Evolutionary conservation across 257 asterid species (phyloP).

Genomic region (Dorcoceras hygrometricum): DNA sequence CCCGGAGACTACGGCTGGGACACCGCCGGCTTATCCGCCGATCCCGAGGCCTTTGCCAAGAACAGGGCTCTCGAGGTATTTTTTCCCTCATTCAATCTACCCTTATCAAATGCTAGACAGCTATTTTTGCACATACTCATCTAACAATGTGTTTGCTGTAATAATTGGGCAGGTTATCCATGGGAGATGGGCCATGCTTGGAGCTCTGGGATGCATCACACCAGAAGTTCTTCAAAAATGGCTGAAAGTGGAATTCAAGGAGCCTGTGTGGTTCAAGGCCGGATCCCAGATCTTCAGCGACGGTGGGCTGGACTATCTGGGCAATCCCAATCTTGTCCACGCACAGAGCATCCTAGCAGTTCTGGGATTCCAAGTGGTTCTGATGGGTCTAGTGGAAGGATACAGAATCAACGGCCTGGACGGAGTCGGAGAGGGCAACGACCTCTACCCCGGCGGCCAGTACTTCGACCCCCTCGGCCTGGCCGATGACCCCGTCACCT

Average conservation of each 20-base stretch:
- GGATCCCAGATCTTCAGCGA: slow-evolving; percentile 74
- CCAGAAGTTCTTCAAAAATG: slow-evolving; percentile 68
- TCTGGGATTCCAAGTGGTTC: slow-evolving; percentile 70
- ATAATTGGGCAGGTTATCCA: slow-evolving; percentile 54
- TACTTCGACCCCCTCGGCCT: slow-evolving; percentile 79
- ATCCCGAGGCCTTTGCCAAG: slow-evolving; percentile 80
- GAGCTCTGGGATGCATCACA: slow-evolving; percentile 74
- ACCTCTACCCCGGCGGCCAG: slow-evolving; percentile 83
- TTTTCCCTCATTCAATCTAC: background rate
- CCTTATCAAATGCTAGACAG: no score
- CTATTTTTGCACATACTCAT: no score
- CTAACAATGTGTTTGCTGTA: no score
- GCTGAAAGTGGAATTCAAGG: slow-evolving; percentile 58
- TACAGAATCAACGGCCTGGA: slow-evolving; percentile 70
- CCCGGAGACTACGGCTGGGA: slow-evolving; percentile 96
- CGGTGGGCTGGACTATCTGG: slow-evolving; percentile 77
- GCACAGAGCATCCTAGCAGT: slow-evolving; percentile 85
- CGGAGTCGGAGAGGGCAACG: slow-evolving; percentile 80
- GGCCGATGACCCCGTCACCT: slow-evolving; percentile 66
- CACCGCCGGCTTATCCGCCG: slow-evolving; percentile 84
- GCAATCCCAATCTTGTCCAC: slow-evolving; percentile 74
- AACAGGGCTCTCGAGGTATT: slow-evolving; percentile 75
- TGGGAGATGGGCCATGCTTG: slow-evolving; percentile 79
- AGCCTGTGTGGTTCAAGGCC: slow-evolving; percentile 87
- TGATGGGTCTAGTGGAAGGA: slow-evolving; percentile 84